phyloP scores from a whole-genome alignment of 1,284 basidiomycete species.

The Heterobasidion irregulare region DNA sequence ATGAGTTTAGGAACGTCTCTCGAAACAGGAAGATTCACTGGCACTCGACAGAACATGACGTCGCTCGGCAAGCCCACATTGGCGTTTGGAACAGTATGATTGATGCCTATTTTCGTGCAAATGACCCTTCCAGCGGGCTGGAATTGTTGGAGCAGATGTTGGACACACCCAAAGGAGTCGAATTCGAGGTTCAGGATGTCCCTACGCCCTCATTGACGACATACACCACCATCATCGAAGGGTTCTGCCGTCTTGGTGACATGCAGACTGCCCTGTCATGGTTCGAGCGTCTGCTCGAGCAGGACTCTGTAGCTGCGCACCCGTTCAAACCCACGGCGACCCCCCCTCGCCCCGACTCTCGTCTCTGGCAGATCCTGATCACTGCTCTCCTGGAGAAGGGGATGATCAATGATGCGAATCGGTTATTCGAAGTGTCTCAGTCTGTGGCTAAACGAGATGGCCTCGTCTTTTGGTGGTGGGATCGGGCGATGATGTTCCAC shows the following conservation, averaged over 20 bases:
- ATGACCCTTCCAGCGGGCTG: conserved; percentile 57
- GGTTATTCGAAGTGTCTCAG: conserved; percentile 26
- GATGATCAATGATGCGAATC: conserved; percentile 47
- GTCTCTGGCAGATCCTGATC: conserved; percentile 46
- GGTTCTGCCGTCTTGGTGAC: conserved; percentile 60
- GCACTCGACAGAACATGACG: conserved; percentile 1
- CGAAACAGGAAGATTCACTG: conserved; percentile 27
- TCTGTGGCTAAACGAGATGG: not conserved
- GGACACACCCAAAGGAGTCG: conserved; percentile 30
- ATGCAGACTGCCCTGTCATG: conserved; percentile 56
- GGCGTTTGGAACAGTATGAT: conserved; percentile 72
- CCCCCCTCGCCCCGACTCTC: conserved; percentile 40
- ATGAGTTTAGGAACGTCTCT: conserved; percentile 45
- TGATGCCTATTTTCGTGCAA: conserved; percentile 61
- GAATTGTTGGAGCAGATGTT: conserved; percentile 72
- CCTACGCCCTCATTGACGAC: conserved; percentile 57
- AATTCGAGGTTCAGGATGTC: conserved; percentile 31
- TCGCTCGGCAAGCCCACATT: conserved; percentile 11
- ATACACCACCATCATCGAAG: conserved; percentile 57
- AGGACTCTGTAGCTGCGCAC: conserved; percentile 26
- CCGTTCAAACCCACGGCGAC: conserved; percentile 31
- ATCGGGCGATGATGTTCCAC: conserved; percentile 19
- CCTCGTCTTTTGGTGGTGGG: not conserved
- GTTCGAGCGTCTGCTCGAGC: conserved; percentile 57
- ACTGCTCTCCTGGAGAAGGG: conserved; percentile 39